A percentile compares a stretch with the other conserved stretches of the same genome.
Evolutionary conservation across 75 land plant genomes (phyloP).

Genomic region (Pseudotsuga menziesii): DNA sequence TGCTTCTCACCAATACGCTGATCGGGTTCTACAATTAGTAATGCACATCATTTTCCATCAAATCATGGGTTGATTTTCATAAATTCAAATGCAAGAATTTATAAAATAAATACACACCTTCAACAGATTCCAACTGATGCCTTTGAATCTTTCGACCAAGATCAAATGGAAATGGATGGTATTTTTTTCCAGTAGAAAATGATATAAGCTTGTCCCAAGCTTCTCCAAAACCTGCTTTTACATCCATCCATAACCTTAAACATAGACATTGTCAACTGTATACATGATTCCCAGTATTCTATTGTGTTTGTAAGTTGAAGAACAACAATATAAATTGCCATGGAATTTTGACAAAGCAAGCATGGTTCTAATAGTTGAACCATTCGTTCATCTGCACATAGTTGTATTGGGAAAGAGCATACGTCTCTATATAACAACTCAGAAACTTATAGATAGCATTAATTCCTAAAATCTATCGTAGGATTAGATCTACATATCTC

Average conservation of each 20-base stretch:
- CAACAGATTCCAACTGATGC: conserved; percentile 84
- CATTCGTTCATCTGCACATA: conserved; percentile 85
- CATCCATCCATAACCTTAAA: neutral
- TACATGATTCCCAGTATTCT: too few species aligned
- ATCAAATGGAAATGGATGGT: conserved; percentile 73
- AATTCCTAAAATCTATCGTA: too few species aligned
- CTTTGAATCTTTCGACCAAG: conserved; percentile 80
- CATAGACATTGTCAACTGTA: neutral
- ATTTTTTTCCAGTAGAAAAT: conserved; percentile 74
- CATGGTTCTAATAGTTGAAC: conserved; percentile 95
- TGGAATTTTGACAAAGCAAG: conserved; percentile 81
- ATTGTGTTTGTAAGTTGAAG: neutral
- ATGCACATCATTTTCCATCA: too few species aligned
- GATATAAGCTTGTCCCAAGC: conserved; percentile 93
- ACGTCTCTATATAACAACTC: too few species aligned
- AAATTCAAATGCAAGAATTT: too few species aligned
- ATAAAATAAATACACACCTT: conserved; percentile 58
- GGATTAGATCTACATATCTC: too few species aligned
- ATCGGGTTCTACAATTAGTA: too few species aligned
- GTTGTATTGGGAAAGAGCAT: conserved; percentile 21
- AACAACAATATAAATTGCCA: neutral
- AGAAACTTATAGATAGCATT: too few species aligned
- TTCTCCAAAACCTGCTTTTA: conserved; percentile 84
- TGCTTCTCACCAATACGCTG: too few species aligned
- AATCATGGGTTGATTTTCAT: too few species aligned